These are phyloP conservation scores for Trichoderma pleuroti DNA, from an alignment of 2,329 filamentous ascomycete species.

Conservation along the genomic window DNA sequence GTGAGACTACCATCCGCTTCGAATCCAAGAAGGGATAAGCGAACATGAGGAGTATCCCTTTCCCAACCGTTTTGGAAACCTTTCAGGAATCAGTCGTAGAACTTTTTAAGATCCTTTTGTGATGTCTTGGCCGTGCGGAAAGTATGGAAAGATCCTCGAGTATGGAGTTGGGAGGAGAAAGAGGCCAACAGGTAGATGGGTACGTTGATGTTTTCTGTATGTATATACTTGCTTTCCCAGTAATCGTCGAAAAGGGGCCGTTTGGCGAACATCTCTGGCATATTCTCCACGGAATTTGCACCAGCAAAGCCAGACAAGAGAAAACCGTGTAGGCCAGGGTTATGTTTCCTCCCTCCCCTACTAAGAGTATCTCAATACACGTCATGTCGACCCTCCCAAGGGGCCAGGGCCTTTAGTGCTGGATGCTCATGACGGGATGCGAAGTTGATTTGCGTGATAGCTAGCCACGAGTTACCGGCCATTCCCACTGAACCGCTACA, in stretches of 20 bases:
- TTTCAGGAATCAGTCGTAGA: background rate
- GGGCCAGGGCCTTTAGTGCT: background rate
- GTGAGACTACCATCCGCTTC: background rate
- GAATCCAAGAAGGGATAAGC: background rate
- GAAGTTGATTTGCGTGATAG: background rate
- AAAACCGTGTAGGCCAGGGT: background rate
- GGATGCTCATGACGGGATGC: background rate
- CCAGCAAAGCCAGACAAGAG: background rate
- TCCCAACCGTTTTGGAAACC: background rate
- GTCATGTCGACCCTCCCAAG: background rate
- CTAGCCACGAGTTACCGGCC: conserved; percentile 26
- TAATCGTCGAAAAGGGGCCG: background rate
- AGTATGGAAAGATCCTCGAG: background rate
- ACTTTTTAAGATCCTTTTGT: background rate
- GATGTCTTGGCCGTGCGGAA: background rate
- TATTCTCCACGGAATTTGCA: background rate
- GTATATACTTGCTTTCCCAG: background rate
- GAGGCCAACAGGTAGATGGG: background rate
- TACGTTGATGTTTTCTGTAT: background rate
- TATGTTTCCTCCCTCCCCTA: background rate
- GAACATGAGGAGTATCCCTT: background rate
- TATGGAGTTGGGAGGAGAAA: background rate
- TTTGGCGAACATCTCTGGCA: background rate
- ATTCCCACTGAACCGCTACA: conserved; percentile 29
- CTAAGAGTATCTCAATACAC: background rate